Evolutionary conservation across 257 asterid species (phyloP).

Genomic region (Knoxia roxburghii): DNA sequence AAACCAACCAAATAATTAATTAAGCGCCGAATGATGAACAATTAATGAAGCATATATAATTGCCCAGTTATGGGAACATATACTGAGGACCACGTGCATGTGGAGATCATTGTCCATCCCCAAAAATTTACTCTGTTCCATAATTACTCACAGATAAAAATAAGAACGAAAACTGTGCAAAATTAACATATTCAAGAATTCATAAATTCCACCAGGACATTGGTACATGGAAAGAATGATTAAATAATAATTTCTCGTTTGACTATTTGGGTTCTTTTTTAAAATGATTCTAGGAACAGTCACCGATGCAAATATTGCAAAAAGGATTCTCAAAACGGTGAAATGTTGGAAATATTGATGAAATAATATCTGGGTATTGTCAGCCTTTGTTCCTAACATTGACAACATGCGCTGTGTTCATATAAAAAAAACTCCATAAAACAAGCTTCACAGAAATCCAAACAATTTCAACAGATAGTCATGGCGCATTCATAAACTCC

Average conservation of each 20-base stretch:
- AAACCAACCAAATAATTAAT: slow-evolving; percentile 14
- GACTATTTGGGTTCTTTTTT: slow-evolving; percentile 27
- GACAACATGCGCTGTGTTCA: slow-evolving; percentile 12
- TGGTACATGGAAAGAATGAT: slow-evolving; percentile 12
- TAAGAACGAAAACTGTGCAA: not conserved
- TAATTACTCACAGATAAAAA: slow-evolving; percentile 14
- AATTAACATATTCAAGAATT: not conserved
- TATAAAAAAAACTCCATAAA: slow-evolving; percentile 9
- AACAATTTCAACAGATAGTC: not conserved
- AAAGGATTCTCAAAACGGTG: slow-evolving; percentile 7
- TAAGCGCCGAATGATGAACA: slow-evolving; percentile 14
- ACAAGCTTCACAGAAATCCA: slow-evolving; percentile 5
- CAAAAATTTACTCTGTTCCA: slow-evolving; percentile 28
- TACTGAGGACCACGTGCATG: slow-evolving; percentile 38
- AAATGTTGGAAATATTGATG: slow-evolving; percentile 11
- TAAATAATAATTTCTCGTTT: slow-evolving; percentile 20
- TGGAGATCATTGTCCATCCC: slow-evolving; percentile 60
- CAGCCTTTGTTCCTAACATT: slow-evolving; percentile 22
- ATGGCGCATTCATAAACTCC: not conserved
- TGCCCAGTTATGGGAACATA: slow-evolving; percentile 26
- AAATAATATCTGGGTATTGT: slow-evolving; percentile 13
- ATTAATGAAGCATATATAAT: slow-evolving; percentile 20
- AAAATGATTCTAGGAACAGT: slow-evolving; percentile 20
- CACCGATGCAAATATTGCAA: slow-evolving; percentile 25
- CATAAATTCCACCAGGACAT: not conserved